These are phyloP conservation scores for Hypholoma sublateritium DNA, from an alignment of 768 basidiomycete species.

Conservation along the genomic window DNA sequence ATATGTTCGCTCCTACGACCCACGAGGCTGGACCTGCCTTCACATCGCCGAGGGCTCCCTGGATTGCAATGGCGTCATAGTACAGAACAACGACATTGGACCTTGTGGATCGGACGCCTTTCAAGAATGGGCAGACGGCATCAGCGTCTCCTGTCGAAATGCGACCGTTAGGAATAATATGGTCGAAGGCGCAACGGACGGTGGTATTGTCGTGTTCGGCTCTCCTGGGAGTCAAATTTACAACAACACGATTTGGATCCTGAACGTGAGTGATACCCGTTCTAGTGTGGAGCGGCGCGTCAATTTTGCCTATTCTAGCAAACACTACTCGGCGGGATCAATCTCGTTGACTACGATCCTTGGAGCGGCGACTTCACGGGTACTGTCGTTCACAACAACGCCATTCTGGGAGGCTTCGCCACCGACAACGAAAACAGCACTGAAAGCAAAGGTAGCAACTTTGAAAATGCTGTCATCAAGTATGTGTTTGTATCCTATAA, in stretches of 20 bases:
- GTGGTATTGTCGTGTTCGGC: slow-evolving; percentile 79
- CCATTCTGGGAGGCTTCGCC: slow-evolving; percentile 68
- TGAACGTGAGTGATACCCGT: slow-evolving; percentile 45
- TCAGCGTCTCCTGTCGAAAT: slow-evolving; percentile 70
- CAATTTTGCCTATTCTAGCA: slow-evolving; percentile 36
- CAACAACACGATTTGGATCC: slow-evolving; percentile 76
- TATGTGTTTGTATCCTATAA: slow-evolving; percentile 28
- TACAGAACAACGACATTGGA: slow-evolving; percentile 84
- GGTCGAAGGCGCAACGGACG: slow-evolving; percentile 74
- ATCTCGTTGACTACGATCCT: slow-evolving; percentile 72
- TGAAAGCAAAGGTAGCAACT: slow-evolving; percentile 53
- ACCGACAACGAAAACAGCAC: slow-evolving; percentile 37
- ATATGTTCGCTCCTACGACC: slow-evolving; percentile 73
- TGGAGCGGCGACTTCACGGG: slow-evolving; percentile 66
- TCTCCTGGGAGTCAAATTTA: slow-evolving; percentile 70
- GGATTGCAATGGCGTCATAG: slow-evolving; percentile 58
- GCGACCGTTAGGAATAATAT: slow-evolving; percentile 65
- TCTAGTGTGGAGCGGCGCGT: background rate
- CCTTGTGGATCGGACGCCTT: slow-evolving; percentile 67
- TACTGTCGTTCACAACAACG: slow-evolving; percentile 67
- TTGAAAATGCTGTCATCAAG: slow-evolving; percentile 69
- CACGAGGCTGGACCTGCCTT: slow-evolving; percentile 81
- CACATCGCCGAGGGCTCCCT: slow-evolving; percentile 73
- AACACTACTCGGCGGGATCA: slow-evolving; percentile 75
- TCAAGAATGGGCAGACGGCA: slow-evolving; percentile 82